phyloP scores from a whole-genome alignment of 352 stramenopile genomes.

The Globisporangium carolinianum region DNA sequence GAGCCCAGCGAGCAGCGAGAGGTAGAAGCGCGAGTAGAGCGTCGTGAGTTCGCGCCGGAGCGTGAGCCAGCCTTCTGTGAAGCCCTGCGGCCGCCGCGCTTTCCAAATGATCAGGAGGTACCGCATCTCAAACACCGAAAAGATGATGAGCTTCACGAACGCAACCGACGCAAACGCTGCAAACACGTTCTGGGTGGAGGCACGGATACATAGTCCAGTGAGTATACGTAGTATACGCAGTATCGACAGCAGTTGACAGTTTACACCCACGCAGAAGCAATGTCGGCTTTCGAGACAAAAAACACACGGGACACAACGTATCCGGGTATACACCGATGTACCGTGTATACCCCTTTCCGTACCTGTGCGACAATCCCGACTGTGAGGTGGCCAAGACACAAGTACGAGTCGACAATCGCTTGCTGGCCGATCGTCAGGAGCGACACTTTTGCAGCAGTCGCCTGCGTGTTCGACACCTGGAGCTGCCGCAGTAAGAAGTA shows the following conservation, averaged over 20 bases:
- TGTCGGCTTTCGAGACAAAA: too few species aligned
- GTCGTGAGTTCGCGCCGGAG: conserved; percentile 90
- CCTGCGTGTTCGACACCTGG: conserved; percentile 79
- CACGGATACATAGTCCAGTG: too few species aligned
- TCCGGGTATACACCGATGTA: too few species aligned
- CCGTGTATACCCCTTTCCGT: too few species aligned
- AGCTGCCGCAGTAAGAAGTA: conserved; percentile 82
- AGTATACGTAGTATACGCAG: too few species aligned
- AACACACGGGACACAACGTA: too few species aligned
- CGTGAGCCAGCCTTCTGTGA: conserved; percentile 81
- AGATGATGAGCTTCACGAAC: conserved; percentile 98
- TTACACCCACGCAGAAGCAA: too few species aligned
- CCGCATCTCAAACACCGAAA: conserved; percentile 98
- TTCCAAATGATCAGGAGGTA: conserved; percentile 98
- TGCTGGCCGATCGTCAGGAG: conserved; percentile 82
- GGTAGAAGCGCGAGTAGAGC: conserved; percentile 95
- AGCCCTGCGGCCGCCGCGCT: conserved; percentile 81
- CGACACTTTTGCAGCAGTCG: conserved; percentile 75
- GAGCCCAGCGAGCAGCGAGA: conserved; percentile 86
- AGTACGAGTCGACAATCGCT: conserved; percentile 90
- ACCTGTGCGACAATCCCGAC: conserved; percentile 88
- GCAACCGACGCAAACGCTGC: conserved; percentile 93
- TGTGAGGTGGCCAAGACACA: conserved; percentile 94
- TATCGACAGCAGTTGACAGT: too few species aligned
- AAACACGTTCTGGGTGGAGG: conserved; percentile 76